These are phyloP conservation scores for Penicillium turbatum DNA, from an alignment of 495 filamentous ascomycete species.

Conservation along the genomic window DNA sequence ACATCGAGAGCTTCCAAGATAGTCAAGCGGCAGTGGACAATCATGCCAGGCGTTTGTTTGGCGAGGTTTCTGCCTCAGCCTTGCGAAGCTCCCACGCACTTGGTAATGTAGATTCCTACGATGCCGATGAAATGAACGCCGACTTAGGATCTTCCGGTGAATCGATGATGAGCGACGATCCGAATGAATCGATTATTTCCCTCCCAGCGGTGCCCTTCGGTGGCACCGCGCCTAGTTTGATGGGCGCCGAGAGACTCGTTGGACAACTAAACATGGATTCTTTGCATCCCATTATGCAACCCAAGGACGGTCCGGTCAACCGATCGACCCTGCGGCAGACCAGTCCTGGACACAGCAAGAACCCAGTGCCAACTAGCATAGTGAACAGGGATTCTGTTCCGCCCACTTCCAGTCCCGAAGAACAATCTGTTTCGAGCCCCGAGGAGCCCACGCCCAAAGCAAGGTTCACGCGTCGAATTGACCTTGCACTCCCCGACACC, in stretches of 20 bases:
- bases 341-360: constrained; percentile 26
- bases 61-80: constrained; percentile 70
- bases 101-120: constrained; percentile 28
- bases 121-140: constrained; percentile 26
- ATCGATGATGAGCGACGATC: constrained; percentile 43
- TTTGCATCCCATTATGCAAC: constrained; percentile 31
- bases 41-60: constrained; percentile 60
- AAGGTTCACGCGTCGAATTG: constrained; percentile 32
- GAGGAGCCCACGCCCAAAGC: constrained; percentile 33
- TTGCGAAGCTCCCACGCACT: constrained; percentile 60
- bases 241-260: constrained; percentile 64
- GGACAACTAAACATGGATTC: constrained; percentile 65
- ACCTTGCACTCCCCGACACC: constrained; percentile 40
- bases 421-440: neutral
- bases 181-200: constrained; percentile 40
- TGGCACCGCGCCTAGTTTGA: constrained; percentile 53
- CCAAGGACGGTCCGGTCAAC: constrained; percentile 31
- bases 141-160: constrained; percentile 43
- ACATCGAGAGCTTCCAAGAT: constrained; percentile 39
- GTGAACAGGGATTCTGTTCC: neutral
- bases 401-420: constrained; percentile 12
- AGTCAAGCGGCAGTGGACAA: constrained; percentile 26
- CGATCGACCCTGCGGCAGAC: constrained; percentile 33
- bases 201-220: constrained; percentile 38
- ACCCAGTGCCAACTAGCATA: constrained; percentile 16